phyloP scores from a whole-genome alignment of 148 eudicot genomes.

The Selenicereus undatus region DNA sequence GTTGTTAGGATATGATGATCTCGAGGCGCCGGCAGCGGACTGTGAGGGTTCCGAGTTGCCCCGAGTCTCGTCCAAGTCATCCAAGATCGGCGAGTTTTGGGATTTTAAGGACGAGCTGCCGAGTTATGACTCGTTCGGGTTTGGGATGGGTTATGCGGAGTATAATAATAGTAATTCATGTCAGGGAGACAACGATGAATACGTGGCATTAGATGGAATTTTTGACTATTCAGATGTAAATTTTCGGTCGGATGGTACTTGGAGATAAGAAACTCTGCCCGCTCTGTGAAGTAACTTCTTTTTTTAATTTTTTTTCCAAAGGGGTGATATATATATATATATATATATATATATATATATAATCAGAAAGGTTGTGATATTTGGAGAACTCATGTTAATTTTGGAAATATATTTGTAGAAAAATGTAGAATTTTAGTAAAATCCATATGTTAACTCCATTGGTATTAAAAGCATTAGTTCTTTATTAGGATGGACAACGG shows the following conservation, averaged over 20 bases:
- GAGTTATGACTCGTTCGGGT: slow-evolving; percentile 44
- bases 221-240: slow-evolving; percentile 61
- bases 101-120: slow-evolving; percentile 33
- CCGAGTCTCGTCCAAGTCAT: slow-evolving; percentile 25
- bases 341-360: too few relatives aligned
- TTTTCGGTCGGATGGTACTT: slow-evolving; percentile 42
- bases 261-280: slow-evolving; percentile 48
- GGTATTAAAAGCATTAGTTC: too few relatives aligned
- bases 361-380: too few relatives aligned
- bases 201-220: slow-evolving; percentile 58
- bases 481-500: too few relatives aligned
- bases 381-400: not conserved
- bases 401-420: not conserved
- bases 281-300: slow-evolving; percentile 26
- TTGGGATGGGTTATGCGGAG: slow-evolving; percentile 29
- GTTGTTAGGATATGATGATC: slow-evolving; percentile 19
- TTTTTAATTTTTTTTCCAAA: not conserved
- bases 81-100: slow-evolving; percentile 42
- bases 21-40: not conserved
- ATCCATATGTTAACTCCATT: not conserved
- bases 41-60: slow-evolving; percentile 37
- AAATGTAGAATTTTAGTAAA: not conserved
- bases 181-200: slow-evolving; percentile 26
- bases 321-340: too few relatives aligned
- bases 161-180: not conserved